Conservation (phyloP, 108 stramenopile genomes). For the Chaetoceros muelleri region DNA sequence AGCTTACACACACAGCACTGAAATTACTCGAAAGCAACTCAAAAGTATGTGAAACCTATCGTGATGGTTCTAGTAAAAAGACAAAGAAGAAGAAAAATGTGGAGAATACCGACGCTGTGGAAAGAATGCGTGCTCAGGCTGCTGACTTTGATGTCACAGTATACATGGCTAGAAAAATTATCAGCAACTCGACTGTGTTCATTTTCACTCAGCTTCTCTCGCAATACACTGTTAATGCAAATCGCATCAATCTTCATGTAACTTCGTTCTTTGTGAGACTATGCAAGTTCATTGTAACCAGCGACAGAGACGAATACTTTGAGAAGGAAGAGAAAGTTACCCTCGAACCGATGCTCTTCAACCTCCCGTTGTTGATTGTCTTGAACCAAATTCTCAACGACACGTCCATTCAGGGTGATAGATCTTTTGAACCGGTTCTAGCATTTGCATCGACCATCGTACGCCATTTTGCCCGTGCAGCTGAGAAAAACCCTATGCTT, state of each 20-base stretch:
- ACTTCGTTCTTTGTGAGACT: slow-evolving; percentile 63
- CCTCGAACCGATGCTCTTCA: slow-evolving; percentile 79
- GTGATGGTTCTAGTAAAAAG: neutral
- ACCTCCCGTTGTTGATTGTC: slow-evolving; percentile 52
- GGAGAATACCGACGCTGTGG: slow-evolving; percentile 34
- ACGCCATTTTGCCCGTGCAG: slow-evolving; percentile 50
- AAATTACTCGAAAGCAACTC: slow-evolving; percentile 62
- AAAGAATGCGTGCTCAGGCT: slow-evolving; percentile 53
- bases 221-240: slow-evolving; percentile 62
- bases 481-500: slow-evolving; percentile 60
- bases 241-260: slow-evolving; percentile 70
- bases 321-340: slow-evolving; percentile 37
- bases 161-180: slow-evolving; percentile 60
- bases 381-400: slow-evolving; percentile 69
- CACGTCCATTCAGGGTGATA: slow-evolving; percentile 27
- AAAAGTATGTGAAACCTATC: slow-evolving; percentile 11
- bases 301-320: slow-evolving; percentile 24
- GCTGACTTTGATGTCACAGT: slow-evolving; percentile 57
- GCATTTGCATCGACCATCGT: slow-evolving; percentile 51
- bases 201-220: slow-evolving; percentile 75
- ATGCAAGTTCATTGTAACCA: slow-evolving; percentile 37
- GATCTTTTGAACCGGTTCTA: slow-evolving; percentile 33
- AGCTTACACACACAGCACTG: slow-evolving; percentile 54
- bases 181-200: slow-evolving; percentile 61
- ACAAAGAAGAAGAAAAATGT: slow-evolving; percentile 22